Evolutionary conservation across 169 alveolate species (phyloP), one percentile per base, ranked within the genome.

Genomic region (Blepharisma undulans): DNA sequence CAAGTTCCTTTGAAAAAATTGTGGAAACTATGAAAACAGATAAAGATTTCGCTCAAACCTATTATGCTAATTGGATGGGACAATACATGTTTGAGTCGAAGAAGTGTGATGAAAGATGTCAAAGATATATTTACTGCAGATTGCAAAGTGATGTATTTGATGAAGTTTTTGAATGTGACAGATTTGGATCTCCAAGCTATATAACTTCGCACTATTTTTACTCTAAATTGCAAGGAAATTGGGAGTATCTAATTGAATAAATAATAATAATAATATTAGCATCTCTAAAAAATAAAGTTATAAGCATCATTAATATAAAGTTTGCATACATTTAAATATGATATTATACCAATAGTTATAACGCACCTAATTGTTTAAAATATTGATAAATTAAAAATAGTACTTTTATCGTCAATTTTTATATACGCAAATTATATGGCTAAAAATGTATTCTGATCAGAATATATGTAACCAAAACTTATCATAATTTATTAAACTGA

Each of bases 31-130:
- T 86, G 80, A 86, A 36, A 29, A 29, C 25, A 66, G 71, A 86
- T 27, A 85, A 86, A 4, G n/a, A 2, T 25, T 21, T 86, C 85
- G 29, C 61, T n/a, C 32, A 36, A 66, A 22, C 81, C 85, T 86
- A 25, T 19, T 19, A 71, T 48, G 30, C 80, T 48, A 19, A 21
- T 21, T 32, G 72, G 84, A 27, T 86, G 91, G 61, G 91, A 86
- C 36, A 34, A 86, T 19, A 18, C 5, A 6, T 66, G 85, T 32
- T n/a, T n/a, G 72, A 32, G 66, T 1, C 84, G 71, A 21, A 19
- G n/a, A 29, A 21, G 21, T 32, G 66, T 5, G 66, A 48, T 5
- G 66, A 48, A 18, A 48, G 66, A 48, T 48, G 66, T 18, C 66
- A 48, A 48, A 48, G 66, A 48, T 48, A 48, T 48, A 48, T 48